Percentiles rank a stretch among this genome's conserved stretches.
These are phyloP conservation scores for Pseudozyma hubeiensis DNA, from an alignment of 1,284 basidiomycete species.

Conservation along the genomic window DNA sequence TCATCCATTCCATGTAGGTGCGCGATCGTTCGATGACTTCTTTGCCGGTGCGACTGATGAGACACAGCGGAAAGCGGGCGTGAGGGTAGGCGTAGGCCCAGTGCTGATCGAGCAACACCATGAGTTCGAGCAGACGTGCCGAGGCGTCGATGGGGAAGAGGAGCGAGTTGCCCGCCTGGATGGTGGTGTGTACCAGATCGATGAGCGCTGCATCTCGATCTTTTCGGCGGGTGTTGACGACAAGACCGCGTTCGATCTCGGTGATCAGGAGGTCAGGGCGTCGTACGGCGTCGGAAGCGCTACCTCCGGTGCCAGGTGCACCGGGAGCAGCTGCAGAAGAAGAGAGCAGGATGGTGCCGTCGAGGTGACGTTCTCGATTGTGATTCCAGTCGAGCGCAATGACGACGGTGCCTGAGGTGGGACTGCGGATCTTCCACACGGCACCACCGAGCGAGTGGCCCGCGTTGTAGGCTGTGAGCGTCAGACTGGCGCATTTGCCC, in stretches of 20 bases:
- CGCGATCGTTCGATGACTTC: constrained; percentile 95
- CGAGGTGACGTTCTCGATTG: constrained; percentile 93
- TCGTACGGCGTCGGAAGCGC: constrained; percentile 53
- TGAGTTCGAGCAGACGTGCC: constrained; percentile 89
- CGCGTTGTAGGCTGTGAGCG: constrained; percentile 94
- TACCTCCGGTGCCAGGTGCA: constrained; percentile 25
- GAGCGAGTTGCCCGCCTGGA: constrained; percentile 82
- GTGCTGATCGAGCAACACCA: constrained; percentile 95
- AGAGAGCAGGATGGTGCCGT: constrained; percentile 79
- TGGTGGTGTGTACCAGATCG: constrained; percentile 81
- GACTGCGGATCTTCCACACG: constrained; percentile 97
- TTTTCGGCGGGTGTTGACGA: constrained; percentile 86
- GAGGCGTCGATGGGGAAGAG: constrained; percentile 93
- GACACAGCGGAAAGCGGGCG: constrained; percentile 75
- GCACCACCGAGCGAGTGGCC: constrained; percentile 97
- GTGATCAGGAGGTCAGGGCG: constrained; percentile 80
- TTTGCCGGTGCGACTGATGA: constrained; percentile 87
- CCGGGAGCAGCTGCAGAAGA: constrained; percentile 43
- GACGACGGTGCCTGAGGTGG: constrained; percentile 92
- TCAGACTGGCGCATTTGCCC: constrained; percentile 77
- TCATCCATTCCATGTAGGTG: constrained; percentile 99
- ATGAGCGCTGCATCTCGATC: constrained; percentile 81
- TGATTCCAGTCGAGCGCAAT: constrained; percentile 98
- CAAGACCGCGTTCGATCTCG: constrained; percentile 81
- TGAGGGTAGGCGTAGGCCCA: constrained; percentile 87